These are phyloP conservation scores for Phallus indusiatus DNA, from an alignment of 768 basidiomycete species.

Conservation along the genomic window DNA sequence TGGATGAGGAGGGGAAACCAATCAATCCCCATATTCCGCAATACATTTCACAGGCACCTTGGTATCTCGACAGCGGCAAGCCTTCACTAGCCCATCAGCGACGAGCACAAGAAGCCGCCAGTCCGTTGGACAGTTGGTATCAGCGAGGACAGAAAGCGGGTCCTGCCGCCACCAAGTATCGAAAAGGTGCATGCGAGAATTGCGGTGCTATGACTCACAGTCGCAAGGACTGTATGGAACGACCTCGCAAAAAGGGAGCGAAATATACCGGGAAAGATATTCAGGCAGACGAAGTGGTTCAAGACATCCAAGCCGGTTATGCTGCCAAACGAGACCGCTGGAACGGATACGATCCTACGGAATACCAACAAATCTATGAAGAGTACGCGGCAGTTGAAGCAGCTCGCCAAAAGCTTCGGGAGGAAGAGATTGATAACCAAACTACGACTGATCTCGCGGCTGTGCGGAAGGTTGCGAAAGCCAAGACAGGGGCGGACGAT, in stretches of 20 bases:
- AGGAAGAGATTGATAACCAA: conserved; percentile 97
- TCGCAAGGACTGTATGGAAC: conserved; percentile 84
- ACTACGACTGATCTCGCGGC: conserved; percentile 87
- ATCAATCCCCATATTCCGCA: conserved; percentile 99
- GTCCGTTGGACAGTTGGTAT: conserved; percentile 79
- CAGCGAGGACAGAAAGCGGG: conserved; percentile 77
- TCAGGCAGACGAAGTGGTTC: conserved; percentile 82
- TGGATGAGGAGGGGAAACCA: conserved; percentile 89
- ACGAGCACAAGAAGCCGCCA: conserved; percentile 49
- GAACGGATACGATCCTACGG: conserved; percentile 93
- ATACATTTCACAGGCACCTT: conserved; percentile 97
- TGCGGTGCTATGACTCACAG: conserved; percentile 97
- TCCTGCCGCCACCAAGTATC: conserved; percentile 91
- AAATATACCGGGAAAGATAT: conserved; percentile 88
- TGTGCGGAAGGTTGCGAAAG: conserved; percentile 92
- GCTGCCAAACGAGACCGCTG: conserved; percentile 95
- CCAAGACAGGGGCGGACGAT: conserved; percentile 67
- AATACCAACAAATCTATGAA: conserved; percentile 80
- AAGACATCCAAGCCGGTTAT: conserved; percentile 68
- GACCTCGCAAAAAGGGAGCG: conserved; percentile 93
- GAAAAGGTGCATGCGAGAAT: conserved; percentile 98
- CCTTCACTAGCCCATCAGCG: conserved; percentile 95
- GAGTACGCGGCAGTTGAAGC: conserved; percentile 92
- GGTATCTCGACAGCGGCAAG: conserved; percentile 93
- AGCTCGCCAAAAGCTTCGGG: conserved; percentile 80